Percentiles rank a stretch among this genome's conserved stretches.
Conservation (phyloP, 768 basidiomycete genomes). For the Xanthoconium stramineum region DNA sequence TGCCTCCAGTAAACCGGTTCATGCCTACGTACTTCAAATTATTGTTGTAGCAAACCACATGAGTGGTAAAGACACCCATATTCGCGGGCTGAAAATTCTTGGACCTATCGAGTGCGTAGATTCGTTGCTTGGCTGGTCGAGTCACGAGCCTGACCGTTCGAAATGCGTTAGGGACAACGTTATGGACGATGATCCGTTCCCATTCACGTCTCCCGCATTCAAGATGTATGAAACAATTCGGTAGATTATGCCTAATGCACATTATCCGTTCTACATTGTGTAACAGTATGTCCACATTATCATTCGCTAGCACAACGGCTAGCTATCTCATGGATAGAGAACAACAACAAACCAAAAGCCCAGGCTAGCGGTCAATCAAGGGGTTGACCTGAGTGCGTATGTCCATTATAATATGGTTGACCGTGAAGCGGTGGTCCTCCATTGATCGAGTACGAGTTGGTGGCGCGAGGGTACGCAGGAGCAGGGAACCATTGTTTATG, state of each 20-base stretch:
- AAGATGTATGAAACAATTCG: constrained; percentile 80
- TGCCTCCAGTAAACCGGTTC: constrained; percentile 68
- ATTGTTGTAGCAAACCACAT: constrained; percentile 92
- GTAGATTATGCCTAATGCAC: constrained; percentile 32
- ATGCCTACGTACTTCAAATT: constrained; percentile 87
- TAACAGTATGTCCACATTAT: constrained; percentile 14
- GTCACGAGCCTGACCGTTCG: background rate
- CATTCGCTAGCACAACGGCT: constrained; percentile 1
- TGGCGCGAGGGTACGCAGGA: constrained; percentile 25
- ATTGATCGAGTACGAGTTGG: constrained; percentile 18
- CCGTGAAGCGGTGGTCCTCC: constrained; percentile 14
- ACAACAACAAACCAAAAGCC: constrained; percentile 10
- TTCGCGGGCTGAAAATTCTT: constrained; percentile 84
- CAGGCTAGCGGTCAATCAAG: background rate
- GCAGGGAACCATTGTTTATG: constrained; percentile 26
- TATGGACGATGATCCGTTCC: constrained; percentile 67
- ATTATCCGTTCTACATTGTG: constrained; percentile 30
- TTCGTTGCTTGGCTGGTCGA: background rate
- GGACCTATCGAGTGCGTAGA: constrained; percentile 73
- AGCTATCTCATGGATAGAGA: background rate
- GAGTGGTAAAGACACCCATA: constrained; percentile 99
- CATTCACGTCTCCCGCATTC: constrained; percentile 61
- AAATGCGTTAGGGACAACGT: constrained; percentile 36
- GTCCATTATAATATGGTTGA: constrained; percentile 28
- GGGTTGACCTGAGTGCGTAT: constrained; percentile 11